Conservation (phyloP, 192 early-diverging fungal genomes). For the Backusella psychrophila region DNA sequence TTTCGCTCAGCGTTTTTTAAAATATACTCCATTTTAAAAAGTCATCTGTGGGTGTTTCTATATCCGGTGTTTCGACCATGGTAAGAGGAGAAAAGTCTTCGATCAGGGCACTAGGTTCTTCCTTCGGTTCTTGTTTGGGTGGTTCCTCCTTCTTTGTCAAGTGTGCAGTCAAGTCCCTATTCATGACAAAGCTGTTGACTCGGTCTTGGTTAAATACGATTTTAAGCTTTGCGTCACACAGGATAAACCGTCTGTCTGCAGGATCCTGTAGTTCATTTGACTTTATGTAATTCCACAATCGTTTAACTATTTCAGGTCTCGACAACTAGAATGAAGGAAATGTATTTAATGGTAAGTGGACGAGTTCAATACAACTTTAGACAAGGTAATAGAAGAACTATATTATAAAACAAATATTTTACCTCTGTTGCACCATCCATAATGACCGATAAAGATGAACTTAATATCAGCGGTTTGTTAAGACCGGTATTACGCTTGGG, state of each 20-base stretch:
- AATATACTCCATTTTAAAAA: constrained; percentile 1
- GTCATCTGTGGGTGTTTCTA: constrained; percentile 3
- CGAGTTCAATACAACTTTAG: too few species aligned
- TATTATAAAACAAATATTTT: not conserved
- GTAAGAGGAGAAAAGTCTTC: not conserved
- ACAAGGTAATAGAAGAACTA: too few species aligned
- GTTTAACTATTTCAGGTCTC: constrained; percentile 59
- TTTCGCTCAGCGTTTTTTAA: constrained; percentile 7
- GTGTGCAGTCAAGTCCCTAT: constrained; percentile 55
- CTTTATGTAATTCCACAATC: constrained; percentile 62
- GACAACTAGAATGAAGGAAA: constrained; percentile 43
- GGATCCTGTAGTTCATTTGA: constrained; percentile 52
- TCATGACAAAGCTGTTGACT: constrained; percentile 61
- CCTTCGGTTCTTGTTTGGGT: not conserved
- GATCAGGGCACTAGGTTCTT: not conserved
- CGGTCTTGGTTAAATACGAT: constrained; percentile 46
- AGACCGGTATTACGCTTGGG: constrained; percentile 44
- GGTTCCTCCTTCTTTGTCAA: constrained; percentile 39
- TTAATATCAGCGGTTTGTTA: constrained; percentile 48
- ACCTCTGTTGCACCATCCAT: constrained; percentile 46
- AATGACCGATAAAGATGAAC: constrained; percentile 37
- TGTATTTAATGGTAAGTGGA: not conserved
- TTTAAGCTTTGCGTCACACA: constrained; percentile 51
- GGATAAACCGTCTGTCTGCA: constrained; percentile 47
- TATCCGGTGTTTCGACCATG: constrained; percentile 11